Percentiles rank a stretch among this genome's conserved stretches.
Evolutionary conservation across 2,329 filamentous ascomycete species (phyloP).

Genomic region (Cladophialophora carrionii): DNA sequence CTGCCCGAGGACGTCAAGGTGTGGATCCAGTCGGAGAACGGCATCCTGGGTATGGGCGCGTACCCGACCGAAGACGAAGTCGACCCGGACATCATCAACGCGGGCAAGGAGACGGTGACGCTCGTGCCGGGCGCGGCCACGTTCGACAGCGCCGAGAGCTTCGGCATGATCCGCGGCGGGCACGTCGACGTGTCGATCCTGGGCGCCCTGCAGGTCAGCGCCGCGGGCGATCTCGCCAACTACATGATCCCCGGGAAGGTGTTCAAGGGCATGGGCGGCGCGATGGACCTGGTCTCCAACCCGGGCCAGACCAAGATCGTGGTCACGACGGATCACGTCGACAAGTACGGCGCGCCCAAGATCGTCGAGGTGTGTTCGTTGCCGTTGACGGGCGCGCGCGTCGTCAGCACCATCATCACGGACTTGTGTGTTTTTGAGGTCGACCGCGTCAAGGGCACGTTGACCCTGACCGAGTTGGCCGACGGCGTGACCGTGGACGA

Average conservation of each 20-base stretch:
- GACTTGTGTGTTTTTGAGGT: constrained; percentile 78
- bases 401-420: constrained; percentile 73
- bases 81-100: constrained; percentile 81
- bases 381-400: constrained; percentile 67
- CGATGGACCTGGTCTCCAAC: constrained; percentile 74
- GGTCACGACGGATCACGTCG: constrained; percentile 70
- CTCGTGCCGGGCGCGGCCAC: constrained; percentile 74
- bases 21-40: constrained; percentile 85
- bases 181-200: constrained; percentile 84
- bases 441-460: constrained; percentile 64
- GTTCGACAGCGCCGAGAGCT: constrained; percentile 80
- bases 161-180: constrained; percentile 83
- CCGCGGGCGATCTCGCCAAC: constrained; percentile 78
- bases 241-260: constrained; percentile 87
- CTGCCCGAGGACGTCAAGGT: constrained; percentile 70
- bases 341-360: constrained; percentile 69
- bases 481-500: constrained; percentile 62
- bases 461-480: constrained; percentile 72
- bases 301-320: constrained; percentile 73
- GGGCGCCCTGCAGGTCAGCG: constrained; percentile 78
- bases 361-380: constrained; percentile 66
- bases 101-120: constrained; percentile 85
- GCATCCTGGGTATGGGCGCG: constrained; percentile 78
- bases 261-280: constrained; percentile 84
- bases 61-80: constrained; percentile 74